Base-by-base conservation (phyloP, 1,139 yeast species). In the Geotrichum citri-aurantii region DNA sequence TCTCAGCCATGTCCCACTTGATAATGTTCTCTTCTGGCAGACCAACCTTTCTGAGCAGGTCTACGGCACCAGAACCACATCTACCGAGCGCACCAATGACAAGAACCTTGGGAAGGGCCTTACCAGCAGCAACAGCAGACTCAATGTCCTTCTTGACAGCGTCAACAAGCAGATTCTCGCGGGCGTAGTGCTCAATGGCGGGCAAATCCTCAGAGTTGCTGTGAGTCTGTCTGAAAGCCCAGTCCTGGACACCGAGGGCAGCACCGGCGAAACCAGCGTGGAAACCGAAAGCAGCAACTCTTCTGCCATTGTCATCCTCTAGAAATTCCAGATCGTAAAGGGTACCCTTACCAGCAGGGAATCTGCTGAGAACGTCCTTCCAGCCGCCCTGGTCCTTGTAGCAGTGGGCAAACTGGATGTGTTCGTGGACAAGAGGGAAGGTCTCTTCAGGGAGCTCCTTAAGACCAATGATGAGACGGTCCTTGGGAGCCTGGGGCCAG, bases 261-360 rank as follows among this genome's bases (percentile, higher is more conserved):
- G 99, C 98, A 69, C 99, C 99, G 14, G 98, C 99, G 71, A 95
- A 93, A 26, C 99, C 99, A 53, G 99, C 99, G 73, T 93, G 93
- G 79, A 83, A 95, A 19, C 99, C 99, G 72, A 93, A 93, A 14
- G 99, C 99, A 54, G 99, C 99, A 48, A 95, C 99, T 76, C 99
- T 87, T 79, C 98, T 88, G 44, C 98, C 98, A 71, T 84, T 85
- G 66, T 88, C 97, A 72, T 93, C 90, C 73, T 89, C 95, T 71
- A 95, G 80, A 72, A 93, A 93, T 76, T 95, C 99, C 67, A 93
- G 78, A 73, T 95, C 99, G 73, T 93, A 93, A 65, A 93, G 81
- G 11, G 83, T 81, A 66, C 99, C 98, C 61, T 87, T 83, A 53
- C 99, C 99, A 51, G 82, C 85, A 59, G 95, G 95, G 79, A 91